Base-by-base conservation (phyloP, 495 filamentous ascomycete species). In the Hapsidospora chrysogenum region DNA sequence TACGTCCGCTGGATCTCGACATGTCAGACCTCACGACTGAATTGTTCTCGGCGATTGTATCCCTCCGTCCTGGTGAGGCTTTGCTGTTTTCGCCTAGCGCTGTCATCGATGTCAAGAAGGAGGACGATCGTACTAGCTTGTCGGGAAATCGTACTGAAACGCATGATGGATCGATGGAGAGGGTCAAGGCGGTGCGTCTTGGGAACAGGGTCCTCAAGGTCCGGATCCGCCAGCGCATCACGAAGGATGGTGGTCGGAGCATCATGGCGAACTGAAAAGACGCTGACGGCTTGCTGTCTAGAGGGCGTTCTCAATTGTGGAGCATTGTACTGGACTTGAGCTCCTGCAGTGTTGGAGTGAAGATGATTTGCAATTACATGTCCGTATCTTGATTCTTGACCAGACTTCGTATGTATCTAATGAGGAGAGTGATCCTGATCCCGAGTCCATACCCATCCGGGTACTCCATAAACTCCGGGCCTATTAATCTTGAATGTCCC, bases 21-120 rank as follows among this genome's bases (percentile, higher is more conserved):
- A 38, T 29, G 33, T 46, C 21, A 31, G 48, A 57, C 23, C 41
- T 48, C 2, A 39, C 46, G 21, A 40, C 46, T 25, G 58, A 57
- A 14, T 46, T 80, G 2, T 72, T 78, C 39, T 45, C 57, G 17
- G 41, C 51, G 15, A 80, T 83, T 33, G 66, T 80, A 9, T 51
- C 50, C 14, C 59, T 83, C 10, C 52, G 52, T 9, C 65, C 68
- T 0, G 79, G 80, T 2, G 69, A 84, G 42, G 76, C 73, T 3
- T 49, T 82, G 14, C 36, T 84, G 3, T 84, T 83, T 42, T 64
- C 67, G 23, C 74, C 80, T 0, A 66, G 63, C 4, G 72, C 70
- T 0, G 56, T 74, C 20, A 47, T 78, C 11, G 47, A 56, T 9
- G 42, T 66, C 36, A 27, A 40, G 39, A 47, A 31, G 44, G 30